phyloP scores from a whole-genome alignment of 495 filamentous ascomycete genomes.

The Penicillium macrosclerotiorum region DNA sequence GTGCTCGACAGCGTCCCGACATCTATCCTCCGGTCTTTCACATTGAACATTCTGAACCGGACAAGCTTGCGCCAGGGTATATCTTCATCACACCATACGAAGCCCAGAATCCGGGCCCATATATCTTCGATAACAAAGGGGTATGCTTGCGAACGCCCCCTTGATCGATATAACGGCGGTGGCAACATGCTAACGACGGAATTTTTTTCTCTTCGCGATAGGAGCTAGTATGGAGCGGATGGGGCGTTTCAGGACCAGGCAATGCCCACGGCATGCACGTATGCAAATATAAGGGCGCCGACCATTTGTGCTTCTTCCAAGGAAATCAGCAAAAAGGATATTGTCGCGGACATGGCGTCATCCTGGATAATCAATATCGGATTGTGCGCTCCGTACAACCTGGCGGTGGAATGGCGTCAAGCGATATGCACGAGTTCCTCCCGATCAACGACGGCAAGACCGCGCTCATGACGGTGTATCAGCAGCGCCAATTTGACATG shows the following conservation, averaged over 20 bases:
- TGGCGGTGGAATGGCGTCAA: constrained; percentile 45
- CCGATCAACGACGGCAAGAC: constrained; percentile 47
- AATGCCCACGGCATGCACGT: constrained; percentile 45
- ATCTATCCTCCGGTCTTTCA: constrained; percentile 37
- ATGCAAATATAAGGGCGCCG: constrained; percentile 45
- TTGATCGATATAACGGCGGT: background rate
- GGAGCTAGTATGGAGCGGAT: constrained; percentile 49
- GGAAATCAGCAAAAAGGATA: constrained; percentile 54
- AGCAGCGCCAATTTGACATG: constrained; percentile 54
- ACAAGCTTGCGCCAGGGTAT: constrained; percentile 40
- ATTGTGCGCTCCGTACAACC: constrained; percentile 46
- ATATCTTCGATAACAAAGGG: constrained; percentile 45
- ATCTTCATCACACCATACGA: constrained; percentile 47
- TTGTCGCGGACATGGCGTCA: constrained; percentile 52
- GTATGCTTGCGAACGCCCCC: constrained; percentile 24
- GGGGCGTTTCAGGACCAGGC: constrained; percentile 39
- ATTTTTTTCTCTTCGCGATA: constrained; percentile 15
- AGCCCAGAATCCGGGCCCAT: constrained; percentile 38
- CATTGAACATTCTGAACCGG: constrained; percentile 24
- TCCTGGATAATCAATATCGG: constrained; percentile 50
- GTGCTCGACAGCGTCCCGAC: constrained; percentile 35
- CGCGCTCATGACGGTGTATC: constrained; percentile 55
- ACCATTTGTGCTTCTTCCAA: constrained; percentile 55
- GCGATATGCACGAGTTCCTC: constrained; percentile 53
- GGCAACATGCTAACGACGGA: constrained; percentile 10